Base-by-base conservation (phyloP, 1,284 basidiomycete genomes). In the Gymnopus androsaceus region DNA sequence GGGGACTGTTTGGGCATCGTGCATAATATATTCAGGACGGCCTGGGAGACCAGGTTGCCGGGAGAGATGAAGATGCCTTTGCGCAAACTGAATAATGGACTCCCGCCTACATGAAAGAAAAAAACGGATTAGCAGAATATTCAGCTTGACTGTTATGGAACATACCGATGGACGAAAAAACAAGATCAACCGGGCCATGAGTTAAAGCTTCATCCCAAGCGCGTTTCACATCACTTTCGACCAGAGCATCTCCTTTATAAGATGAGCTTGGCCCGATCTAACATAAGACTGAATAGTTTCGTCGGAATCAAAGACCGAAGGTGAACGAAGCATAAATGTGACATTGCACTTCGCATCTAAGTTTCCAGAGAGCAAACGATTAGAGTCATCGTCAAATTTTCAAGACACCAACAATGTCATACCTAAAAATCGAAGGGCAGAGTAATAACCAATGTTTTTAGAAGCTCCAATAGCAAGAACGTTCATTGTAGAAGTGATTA, bases 371-470 rank as follows among this genome's bases (percentile, higher is more conserved):
- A 34, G 41, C 3, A 38, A 38, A 38, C 36, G 6, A 7, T 7
- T 17, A 41, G 11, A 1, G 15, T 9, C 2, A 23, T 8, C 31
- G 27, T 6, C 27, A 42, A 38, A 34, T 34, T 21, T 44, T 17
- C 31, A 34, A n/a, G 17, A n/a, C n/a, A n/a, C n/a, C n/a, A n/a
- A n/a, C n/a, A n/a, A n/a, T n/a, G n/a, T 25, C 44, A 36, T 60
- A 84, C 82, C 70, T 25, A 85, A 73, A 1, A 87, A 71, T n/a
- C 81, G 68, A 28, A 80, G 46, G 1, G 80, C 70, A 38, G 84
- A 66, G 57, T 73, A 72, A 69, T 85, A 87, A 3, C 85, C 85
- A 58, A 85, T 84, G 67, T 86, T 85, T 51, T 78, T 76, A 9
- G 86, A 88, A 6, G 75, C 84, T 38, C 85, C 85, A n/a, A 88